Evolutionary conservation across 805 yeast genomes (phyloP).

Genomic region (Candida multigemmis): DNA sequence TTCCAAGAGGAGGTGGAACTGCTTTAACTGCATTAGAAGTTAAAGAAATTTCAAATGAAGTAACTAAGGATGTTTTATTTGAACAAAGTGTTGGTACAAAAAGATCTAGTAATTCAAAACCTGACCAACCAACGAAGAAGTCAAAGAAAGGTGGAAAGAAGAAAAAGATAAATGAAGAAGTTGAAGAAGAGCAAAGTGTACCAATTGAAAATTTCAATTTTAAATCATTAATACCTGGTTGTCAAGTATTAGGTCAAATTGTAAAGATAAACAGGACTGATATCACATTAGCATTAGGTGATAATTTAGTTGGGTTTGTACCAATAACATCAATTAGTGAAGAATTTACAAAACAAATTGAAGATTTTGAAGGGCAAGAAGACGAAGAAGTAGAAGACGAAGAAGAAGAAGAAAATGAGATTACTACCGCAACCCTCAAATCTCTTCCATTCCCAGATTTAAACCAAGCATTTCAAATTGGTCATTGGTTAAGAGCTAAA

Average conservation of each 20-base stretch:
- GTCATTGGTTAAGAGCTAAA: slow-evolving; percentile 81
- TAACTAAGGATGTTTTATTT: slow-evolving; percentile 76
- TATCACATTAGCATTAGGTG: slow-evolving; percentile 65
- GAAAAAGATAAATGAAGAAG: slow-evolving; percentile 9
- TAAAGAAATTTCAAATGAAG: slow-evolving; percentile 89
- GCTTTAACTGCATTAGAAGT: slow-evolving; percentile 83
- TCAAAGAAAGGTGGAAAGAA: slow-evolving; percentile 10
- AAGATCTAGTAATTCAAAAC: slow-evolving; percentile 16
- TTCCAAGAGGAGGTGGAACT: slow-evolving; percentile 95
- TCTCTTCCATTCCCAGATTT: slow-evolving; percentile 47
- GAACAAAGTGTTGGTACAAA: slow-evolving; percentile 38
- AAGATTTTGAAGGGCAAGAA: slow-evolving; percentile 41
- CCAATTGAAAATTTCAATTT: slow-evolving; percentile 55
- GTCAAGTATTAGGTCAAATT: slow-evolving; percentile 72
- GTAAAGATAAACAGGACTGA: slow-evolving; percentile 51
- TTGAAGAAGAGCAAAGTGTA: slow-evolving; percentile 24
- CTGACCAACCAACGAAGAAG: slow-evolving; percentile 15
- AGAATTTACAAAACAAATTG: slow-evolving; percentile 48
- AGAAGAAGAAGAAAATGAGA: slow-evolving; percentile 17
- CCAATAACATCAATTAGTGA: slow-evolving; percentile 67
- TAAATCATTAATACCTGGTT: slow-evolving; percentile 60
- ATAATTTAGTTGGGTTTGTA: slow-evolving; percentile 70
- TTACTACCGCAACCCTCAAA: slow-evolving; percentile 12
- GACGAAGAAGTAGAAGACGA: slow-evolving; percentile 25
- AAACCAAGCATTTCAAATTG: slow-evolving; percentile 46